These are phyloP conservation scores for Plasmodium berghei DNA, from an alignment of 169 alveolate species.

Conservation along the genomic window DNA sequence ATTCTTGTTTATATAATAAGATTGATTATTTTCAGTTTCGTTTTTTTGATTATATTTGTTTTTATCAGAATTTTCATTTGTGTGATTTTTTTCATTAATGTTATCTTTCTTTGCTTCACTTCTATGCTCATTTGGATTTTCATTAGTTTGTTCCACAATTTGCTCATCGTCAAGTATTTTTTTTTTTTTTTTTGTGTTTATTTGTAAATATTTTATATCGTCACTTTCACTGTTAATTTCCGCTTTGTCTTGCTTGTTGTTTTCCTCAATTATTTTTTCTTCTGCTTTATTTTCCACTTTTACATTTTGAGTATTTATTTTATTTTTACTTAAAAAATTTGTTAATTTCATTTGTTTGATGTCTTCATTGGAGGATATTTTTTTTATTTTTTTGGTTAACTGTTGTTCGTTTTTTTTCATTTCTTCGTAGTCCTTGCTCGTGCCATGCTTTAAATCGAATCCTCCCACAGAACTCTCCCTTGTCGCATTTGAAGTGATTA, in stretches of 20 bases:
- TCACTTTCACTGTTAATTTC: constrained; percentile 8
- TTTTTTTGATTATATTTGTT: not conserved
- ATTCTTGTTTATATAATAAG: not conserved
- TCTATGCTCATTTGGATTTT: not conserved
- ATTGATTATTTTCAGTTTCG: not conserved
- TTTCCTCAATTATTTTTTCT: not conserved
- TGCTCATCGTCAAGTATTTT: constrained; percentile 55
- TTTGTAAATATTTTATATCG: constrained; percentile 20
- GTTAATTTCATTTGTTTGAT: constrained; percentile 50
- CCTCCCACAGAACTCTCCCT: not conserved
- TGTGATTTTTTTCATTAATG: not conserved
- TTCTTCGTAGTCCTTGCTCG: not conserved
- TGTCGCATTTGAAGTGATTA: not conserved
- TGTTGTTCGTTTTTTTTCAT: constrained; percentile 16
- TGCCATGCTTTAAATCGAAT: not conserved
- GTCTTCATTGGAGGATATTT: constrained; percentile 24
- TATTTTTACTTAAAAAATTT: constrained; percentile 66
- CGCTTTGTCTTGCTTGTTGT: not conserved
- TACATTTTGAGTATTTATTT: constrained; percentile 17
- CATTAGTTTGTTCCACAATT: constrained; percentile 10
- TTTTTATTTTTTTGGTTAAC: constrained; percentile 59
- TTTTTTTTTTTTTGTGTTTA: constrained; percentile 26
- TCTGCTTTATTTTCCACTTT: constrained; percentile 3
- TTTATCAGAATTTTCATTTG: not conserved
- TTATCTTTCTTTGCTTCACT: not conserved